Conservation (phyloP, 1,139 yeast genomes). For the Suhomyces bribrorum region DNA sequence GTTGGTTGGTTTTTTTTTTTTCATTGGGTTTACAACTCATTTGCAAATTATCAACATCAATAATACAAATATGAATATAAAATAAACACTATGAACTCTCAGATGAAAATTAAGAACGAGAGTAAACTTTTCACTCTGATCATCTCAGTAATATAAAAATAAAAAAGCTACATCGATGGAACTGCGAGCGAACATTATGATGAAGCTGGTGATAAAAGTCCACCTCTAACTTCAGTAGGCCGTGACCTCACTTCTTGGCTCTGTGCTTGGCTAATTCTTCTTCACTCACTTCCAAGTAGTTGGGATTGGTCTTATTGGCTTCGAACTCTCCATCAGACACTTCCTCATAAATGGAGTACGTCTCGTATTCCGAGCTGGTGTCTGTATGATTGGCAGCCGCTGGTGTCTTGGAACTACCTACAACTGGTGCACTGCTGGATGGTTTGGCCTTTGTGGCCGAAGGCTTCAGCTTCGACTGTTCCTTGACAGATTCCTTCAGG, state of each 20-base stretch:
- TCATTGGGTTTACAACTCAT: not conserved
- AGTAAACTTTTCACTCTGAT: slow-evolving; percentile 1
- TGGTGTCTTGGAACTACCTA: slow-evolving; percentile 13
- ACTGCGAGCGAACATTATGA: not conserved
- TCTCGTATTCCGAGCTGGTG: slow-evolving; percentile 24
- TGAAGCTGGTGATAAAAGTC: not conserved
- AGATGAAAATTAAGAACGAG: slow-evolving; percentile 1
- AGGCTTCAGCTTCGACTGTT: too few species aligned
- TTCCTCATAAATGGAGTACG: slow-evolving; percentile 51
- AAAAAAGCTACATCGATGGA: not conserved
- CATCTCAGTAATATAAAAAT: not conserved
- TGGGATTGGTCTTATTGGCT: slow-evolving; percentile 46
- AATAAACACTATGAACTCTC: slow-evolving; percentile 1
- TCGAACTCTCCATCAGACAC: slow-evolving; percentile 51
- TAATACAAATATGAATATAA: slow-evolving; percentile 8
- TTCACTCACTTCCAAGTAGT: slow-evolving; percentile 48
- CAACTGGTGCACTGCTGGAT: slow-evolving; percentile 8
- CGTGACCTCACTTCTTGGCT: not conserved
- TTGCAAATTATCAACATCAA: slow-evolving; percentile 2
- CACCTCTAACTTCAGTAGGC: not conserved
- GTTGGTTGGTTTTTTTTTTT: too few species aligned
- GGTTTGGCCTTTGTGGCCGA: slow-evolving; percentile 8
- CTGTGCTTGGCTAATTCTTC: slow-evolving; percentile 30
- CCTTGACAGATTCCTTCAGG: slow-evolving; percentile 4
- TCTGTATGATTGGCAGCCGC: slow-evolving; percentile 13